Conservation (phyloP, 164 flowering plant genomes). For the Umbellularia californica region DNA sequence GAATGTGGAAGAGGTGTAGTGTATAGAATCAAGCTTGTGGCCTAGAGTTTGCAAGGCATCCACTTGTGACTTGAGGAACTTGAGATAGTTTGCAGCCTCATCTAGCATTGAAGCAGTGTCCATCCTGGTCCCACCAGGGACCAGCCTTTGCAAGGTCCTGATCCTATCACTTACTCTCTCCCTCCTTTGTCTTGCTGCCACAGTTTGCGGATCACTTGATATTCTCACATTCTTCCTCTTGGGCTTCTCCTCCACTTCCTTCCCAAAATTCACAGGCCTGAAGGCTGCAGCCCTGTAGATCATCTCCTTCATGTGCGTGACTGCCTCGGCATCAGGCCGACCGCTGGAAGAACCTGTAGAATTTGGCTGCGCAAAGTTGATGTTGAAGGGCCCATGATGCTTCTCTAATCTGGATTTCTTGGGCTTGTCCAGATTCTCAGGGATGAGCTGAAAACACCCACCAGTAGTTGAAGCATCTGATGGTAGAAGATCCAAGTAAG, state of each 20-base stretch:
- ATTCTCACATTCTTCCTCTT: constrained; percentile 86
- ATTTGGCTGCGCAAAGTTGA: constrained; percentile 59
- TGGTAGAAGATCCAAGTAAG: constrained; percentile 22
- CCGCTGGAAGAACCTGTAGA: constrained; percentile 22
- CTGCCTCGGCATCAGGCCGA: constrained; percentile 76
- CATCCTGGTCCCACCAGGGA: constrained; percentile 94
- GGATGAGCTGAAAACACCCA: constrained; percentile 38
- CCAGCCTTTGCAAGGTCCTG: constrained; percentile 72
- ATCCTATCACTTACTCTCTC: constrained; percentile 87
- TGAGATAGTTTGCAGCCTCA: constrained; percentile 93
- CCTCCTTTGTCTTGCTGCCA: constrained; percentile 88
- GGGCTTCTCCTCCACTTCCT: constrained; percentile 69
- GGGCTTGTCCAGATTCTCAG: constrained; percentile 33
- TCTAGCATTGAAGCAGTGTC: constrained; percentile 99
- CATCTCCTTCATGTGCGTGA: constrained; percentile 96
- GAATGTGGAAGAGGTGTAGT: constrained; percentile 19
- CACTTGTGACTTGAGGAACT: constrained; percentile 79
- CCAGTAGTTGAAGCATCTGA: constrained; percentile 20
- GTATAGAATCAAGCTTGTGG: constrained; percentile 33
- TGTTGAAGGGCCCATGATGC: constrained; percentile 45
- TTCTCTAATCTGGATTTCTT: constrained; percentile 49
- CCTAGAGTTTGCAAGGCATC: constrained; percentile 57
- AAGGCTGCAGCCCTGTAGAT: constrained; percentile 87
- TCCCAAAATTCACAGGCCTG: constrained; percentile 70
- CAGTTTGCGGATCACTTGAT: constrained; percentile 91